A percentile compares a stretch with the other conserved stretches of the same genome.
Conservation (phyloP, 139 green algal species). For the Tetradesmus obliquus region DNA sequence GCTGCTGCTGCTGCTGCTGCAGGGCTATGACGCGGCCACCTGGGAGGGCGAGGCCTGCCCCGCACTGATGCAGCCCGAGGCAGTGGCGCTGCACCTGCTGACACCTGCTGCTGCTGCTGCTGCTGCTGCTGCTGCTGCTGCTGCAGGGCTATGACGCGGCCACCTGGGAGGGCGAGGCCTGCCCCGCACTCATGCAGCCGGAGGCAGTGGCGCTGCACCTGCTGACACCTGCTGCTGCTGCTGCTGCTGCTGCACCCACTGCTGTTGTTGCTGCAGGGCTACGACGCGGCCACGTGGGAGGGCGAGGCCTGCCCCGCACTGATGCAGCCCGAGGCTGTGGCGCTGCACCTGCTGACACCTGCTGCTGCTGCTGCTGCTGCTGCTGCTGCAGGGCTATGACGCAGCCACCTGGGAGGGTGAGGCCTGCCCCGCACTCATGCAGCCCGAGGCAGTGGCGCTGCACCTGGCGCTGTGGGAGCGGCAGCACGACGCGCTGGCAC, state of each 20-base stretch:
- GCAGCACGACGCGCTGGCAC: constrained; percentile 64
- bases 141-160: constrained; percentile 77
- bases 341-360: background rate
- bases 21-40: constrained; percentile 83
- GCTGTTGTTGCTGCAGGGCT: background rate
- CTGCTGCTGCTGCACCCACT: background rate
- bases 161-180: constrained; percentile 81
- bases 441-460: constrained; percentile 67
- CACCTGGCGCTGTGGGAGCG: constrained; percentile 79
- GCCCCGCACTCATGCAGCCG: constrained; percentile 54
- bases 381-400: constrained; percentile 75
- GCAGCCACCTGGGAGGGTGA: constrained; percentile 86
- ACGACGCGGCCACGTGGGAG: constrained; percentile 92
- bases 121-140: constrained; percentile 27
- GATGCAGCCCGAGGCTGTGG: constrained; percentile 27
- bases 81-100: constrained; percentile 62
- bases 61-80: constrained; percentile 61
- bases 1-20: constrained; percentile 31
- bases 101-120: background rate
- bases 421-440: constrained; percentile 44
- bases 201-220: constrained; percentile 68
- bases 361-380: background rate
- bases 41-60: constrained; percentile 75
- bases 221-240: no score
- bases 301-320: constrained; percentile 41